These are phyloP conservation scores for Colletotrichum lentis DNA, from an alignment of 2,329 filamentous ascomycete genomes.

Conservation along the genomic window DNA sequence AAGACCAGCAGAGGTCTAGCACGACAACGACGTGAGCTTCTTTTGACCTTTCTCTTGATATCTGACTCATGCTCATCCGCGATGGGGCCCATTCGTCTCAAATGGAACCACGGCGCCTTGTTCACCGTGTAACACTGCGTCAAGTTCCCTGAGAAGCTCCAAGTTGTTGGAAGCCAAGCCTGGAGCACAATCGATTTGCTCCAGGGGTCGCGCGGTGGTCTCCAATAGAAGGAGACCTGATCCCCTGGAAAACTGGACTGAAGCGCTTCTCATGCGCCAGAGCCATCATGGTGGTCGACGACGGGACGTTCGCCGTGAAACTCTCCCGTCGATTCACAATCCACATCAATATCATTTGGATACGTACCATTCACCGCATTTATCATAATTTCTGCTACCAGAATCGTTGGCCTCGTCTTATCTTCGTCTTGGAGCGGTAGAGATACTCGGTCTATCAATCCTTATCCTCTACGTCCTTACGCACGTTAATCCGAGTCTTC, in stretches of 20 bases:
- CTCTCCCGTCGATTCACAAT: neutral
- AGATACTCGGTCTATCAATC: constrained; percentile 11
- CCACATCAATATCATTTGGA: neutral
- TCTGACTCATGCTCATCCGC: too few species aligned
- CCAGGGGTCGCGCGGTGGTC: neutral
- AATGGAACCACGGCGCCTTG: too few species aligned
- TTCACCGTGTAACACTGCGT: too few species aligned
- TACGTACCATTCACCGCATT: neutral
- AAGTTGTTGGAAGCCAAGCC: neutral
- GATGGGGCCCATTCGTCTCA: too few species aligned
- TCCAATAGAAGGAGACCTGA: neutral
- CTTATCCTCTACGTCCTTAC: constrained; percentile 18
- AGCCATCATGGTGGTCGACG: neutral
- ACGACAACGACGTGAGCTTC: too few species aligned
- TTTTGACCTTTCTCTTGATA: too few species aligned
- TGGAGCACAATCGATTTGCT: neutral
- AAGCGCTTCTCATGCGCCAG: neutral
- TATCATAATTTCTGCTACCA: neutral
- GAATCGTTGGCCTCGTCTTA: neutral
- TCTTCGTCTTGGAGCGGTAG: neutral
- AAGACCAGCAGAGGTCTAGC: too few species aligned
- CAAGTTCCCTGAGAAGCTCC: neutral
- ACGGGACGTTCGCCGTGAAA: neutral
- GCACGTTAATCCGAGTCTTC: constrained; percentile 43
- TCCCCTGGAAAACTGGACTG: too few species aligned